Evolutionary conservation across 345 rosid species (phyloP).

Genomic region (Sonneratia alba): DNA sequence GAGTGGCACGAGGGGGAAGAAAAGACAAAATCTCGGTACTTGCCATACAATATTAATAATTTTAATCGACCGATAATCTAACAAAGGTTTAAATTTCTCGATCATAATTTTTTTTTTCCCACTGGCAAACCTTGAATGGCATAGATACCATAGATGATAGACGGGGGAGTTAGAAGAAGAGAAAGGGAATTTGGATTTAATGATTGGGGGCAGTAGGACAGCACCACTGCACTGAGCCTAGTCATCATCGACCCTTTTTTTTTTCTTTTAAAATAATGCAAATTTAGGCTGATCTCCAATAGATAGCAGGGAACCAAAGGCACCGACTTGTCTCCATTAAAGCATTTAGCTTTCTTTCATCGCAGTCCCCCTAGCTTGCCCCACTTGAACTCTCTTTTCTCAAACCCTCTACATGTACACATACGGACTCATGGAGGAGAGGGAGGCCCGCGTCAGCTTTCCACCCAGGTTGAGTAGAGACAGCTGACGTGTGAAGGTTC

Average conservation of each 20-base stretch:
- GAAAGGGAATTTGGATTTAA: neutral
- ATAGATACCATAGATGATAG: too few relatives aligned
- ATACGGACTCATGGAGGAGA: neutral
- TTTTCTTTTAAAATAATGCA: neutral
- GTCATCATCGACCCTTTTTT: slow-evolving; percentile 7
- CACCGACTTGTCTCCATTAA: slow-evolving; percentile 26
- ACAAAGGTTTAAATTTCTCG: too few relatives aligned
- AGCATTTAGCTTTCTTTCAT: slow-evolving; percentile 6
- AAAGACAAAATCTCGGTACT: too few relatives aligned
- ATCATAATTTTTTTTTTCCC: too few relatives aligned
- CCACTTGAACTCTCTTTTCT: slow-evolving; percentile 23
- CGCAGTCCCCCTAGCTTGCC: slow-evolving; percentile 15
- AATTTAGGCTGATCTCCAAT: neutral
- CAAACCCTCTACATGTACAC: neutral
- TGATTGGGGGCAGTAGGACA: neutral
- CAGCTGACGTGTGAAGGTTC: neutral
- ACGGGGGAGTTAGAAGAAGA: too few relatives aligned
- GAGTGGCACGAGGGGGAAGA: too few relatives aligned
- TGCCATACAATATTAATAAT: too few relatives aligned
- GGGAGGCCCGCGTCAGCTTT: slow-evolving; percentile 21
- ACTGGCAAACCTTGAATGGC: too few relatives aligned
- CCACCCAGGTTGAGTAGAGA: neutral
- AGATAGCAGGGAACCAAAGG: slow-evolving; percentile 6
- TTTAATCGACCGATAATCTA: too few relatives aligned
- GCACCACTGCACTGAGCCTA: slow-evolving; percentile 4